Conservation (phyloP, 2,329 filamentous ascomycete genomes). For the Tolypocladium pustulatum region DNA sequence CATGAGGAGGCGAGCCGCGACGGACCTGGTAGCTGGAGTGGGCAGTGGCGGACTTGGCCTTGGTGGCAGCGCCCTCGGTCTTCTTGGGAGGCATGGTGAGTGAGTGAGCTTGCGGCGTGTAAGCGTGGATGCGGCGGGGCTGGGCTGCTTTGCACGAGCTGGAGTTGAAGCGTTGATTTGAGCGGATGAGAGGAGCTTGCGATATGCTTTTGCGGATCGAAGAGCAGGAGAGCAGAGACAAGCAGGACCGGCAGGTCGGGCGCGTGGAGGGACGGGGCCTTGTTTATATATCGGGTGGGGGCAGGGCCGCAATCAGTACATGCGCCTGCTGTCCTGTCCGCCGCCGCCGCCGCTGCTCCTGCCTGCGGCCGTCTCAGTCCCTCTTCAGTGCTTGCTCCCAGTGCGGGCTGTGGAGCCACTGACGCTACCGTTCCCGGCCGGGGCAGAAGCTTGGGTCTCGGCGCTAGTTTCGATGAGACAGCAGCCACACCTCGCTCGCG, state of each 20-base stretch:
- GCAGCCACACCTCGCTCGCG: constrained; percentile 15
- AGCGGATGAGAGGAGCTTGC: constrained; percentile 8
- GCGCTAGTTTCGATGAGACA: constrained; percentile 1
- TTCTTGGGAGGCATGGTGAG: constrained; percentile 51
- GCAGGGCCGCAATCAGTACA: constrained; percentile 46
- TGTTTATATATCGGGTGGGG: constrained; percentile 54
- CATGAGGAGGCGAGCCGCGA: constrained; percentile 5
- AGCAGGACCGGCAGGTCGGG: constrained; percentile 30
- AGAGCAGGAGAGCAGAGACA: constrained; percentile 24
- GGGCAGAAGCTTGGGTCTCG: background rate
- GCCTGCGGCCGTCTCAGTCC: background rate
- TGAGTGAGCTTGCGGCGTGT: constrained; percentile 9
- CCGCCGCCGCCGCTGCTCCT: background rate
- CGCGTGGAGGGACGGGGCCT: constrained; percentile 39
- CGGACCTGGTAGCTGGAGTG: constrained; percentile 51
- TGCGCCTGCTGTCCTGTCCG: constrained; percentile 3
- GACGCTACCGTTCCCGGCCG: constrained; percentile 3
- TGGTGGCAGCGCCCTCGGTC: constrained; percentile 27
- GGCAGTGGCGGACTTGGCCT: constrained; percentile 38
- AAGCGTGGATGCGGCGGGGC: background rate
- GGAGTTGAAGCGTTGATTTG: constrained; percentile 7
- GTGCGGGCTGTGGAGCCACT: constrained; percentile 1
- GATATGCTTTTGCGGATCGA: constrained; percentile 4
- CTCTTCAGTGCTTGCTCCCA: background rate
- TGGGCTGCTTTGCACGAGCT: constrained; percentile 13